Evolutionary conservation across 768 basidiomycete species (phyloP).

Genomic region (Podaxis sp.): DNA sequence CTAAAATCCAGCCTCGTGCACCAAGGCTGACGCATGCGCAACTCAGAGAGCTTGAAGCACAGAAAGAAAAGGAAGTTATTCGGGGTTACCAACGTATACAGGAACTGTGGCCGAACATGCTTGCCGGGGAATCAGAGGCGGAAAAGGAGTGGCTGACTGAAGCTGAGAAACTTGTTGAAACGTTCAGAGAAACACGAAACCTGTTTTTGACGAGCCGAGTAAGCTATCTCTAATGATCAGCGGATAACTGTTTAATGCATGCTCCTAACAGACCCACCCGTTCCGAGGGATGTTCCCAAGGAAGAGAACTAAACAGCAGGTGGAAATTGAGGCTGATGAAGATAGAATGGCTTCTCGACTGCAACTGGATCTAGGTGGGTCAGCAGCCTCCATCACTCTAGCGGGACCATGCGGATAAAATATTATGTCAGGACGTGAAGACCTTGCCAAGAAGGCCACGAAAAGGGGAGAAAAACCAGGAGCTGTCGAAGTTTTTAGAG

Average conservation of each 20-base stretch:
- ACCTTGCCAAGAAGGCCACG: slow-evolving; percentile 45
- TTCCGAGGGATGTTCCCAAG: slow-evolving; percentile 73
- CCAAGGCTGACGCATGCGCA: slow-evolving; percentile 54
- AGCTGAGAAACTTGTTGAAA: slow-evolving; percentile 84
- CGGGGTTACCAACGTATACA: slow-evolving; percentile 57
- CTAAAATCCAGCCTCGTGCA: slow-evolving; percentile 31
- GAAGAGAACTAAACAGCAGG: slow-evolving; percentile 34
- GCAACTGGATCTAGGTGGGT: slow-evolving; percentile 69
- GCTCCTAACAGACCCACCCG: slow-evolving; percentile 38
- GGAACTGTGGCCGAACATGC: slow-evolving; percentile 61
- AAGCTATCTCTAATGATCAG: slow-evolving; percentile 22
- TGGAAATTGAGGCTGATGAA: slow-evolving; percentile 55
- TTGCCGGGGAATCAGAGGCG: slow-evolving; percentile 42
- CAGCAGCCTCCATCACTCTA: background rate
- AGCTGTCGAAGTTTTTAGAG: slow-evolving; percentile 71
- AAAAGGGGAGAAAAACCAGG: slow-evolving; percentile 35
- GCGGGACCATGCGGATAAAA: background rate
- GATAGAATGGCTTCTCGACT: slow-evolving; percentile 75
- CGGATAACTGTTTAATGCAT: slow-evolving; percentile 7
- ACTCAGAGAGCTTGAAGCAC: slow-evolving; percentile 58
- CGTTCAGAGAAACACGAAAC: slow-evolving; percentile 82
- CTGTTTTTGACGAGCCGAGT: slow-evolving; percentile 81
- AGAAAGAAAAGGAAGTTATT: slow-evolving; percentile 64
- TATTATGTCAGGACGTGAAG: slow-evolving; percentile 50
- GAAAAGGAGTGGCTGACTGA: slow-evolving; percentile 77